These are phyloP conservation scores for Irpex sp. DNA, from an alignment of 1,284 basidiomycete species.

Conservation along the genomic window DNA sequence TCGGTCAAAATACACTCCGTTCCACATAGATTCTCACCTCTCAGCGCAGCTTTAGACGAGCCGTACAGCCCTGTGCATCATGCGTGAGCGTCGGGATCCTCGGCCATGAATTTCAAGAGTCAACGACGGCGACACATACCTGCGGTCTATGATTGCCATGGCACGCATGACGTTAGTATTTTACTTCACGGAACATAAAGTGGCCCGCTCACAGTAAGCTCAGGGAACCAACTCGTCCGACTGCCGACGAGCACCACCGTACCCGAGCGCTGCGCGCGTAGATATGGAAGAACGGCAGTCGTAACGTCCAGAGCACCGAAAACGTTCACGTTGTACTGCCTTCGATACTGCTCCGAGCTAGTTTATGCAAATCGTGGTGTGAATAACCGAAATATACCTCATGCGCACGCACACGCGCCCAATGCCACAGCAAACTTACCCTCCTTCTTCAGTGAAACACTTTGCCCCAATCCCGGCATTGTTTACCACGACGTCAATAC, in stretches of 20 bases:
- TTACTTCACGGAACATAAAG: neutral
- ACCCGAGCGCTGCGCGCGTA: slow-evolving; percentile 24
- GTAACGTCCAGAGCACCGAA: slow-evolving; percentile 27
- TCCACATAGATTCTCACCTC: slow-evolving; percentile 14
- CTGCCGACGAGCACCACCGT: slow-evolving; percentile 28
- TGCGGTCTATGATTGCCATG: neutral
- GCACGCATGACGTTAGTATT: neutral
- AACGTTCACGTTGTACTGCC: slow-evolving; percentile 28
- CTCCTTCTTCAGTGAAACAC: slow-evolving; percentile 26
- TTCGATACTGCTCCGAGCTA: slow-evolving; percentile 22
- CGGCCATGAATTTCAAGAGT: neutral
- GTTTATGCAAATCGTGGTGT: neutral
- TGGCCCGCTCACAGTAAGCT: slow-evolving; percentile 18
- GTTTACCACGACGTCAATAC: slow-evolving; percentile 53
- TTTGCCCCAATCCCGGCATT: slow-evolving; percentile 42
- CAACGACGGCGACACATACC: neutral
- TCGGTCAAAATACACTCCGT: slow-evolving; percentile 9
- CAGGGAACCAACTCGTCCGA: slow-evolving; percentile 22
- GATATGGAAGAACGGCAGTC: slow-evolving; percentile 25
- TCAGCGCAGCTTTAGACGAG: slow-evolving; percentile 29
- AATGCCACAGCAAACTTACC: slow-evolving; percentile 20
- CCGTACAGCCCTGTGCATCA: slow-evolving; percentile 22
- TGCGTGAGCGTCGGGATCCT: neutral
- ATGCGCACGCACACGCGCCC: neutral
- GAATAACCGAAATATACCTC: neutral